Conservation (phyloP, 2,329 filamentous ascomycete species). For the Sporothrix inflata region DNA sequence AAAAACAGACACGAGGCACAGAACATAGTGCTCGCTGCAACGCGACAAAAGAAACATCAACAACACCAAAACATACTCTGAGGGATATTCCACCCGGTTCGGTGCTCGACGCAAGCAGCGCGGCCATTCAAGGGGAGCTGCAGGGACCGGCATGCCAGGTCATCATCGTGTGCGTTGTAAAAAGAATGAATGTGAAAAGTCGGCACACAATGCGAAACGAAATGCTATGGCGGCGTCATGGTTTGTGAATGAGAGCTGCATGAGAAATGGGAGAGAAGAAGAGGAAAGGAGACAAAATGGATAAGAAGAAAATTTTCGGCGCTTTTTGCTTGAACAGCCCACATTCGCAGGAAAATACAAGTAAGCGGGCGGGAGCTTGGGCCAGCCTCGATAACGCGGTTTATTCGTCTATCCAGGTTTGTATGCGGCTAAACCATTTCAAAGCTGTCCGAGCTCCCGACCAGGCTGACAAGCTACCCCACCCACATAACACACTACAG, state of each 20-base stretch:
- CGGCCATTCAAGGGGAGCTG: slow-evolving; percentile 30
- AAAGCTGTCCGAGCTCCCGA: not conserved
- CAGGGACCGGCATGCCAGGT: not conserved
- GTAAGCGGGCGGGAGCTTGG: not conserved
- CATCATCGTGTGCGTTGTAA: not conserved
- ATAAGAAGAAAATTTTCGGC: slow-evolving; percentile 10
- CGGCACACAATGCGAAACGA: not conserved
- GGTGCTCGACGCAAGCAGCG: slow-evolving; percentile 16
- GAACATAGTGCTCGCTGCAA: not conserved
- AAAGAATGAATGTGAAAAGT: not conserved
- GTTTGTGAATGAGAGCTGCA: not conserved
- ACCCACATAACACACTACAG: no score
- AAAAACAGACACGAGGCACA: not conserved
- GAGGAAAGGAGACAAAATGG: not conserved
- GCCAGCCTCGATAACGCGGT: not conserved
- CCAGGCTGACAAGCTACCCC: slow-evolving; percentile 9
- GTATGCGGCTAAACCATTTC: not conserved
- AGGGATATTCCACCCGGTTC: slow-evolving; percentile 37
- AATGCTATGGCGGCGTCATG: slow-evolving; percentile 11
- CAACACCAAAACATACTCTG: slow-evolving; percentile 36
- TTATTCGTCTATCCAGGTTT: not conserved
- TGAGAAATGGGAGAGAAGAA: not conserved
- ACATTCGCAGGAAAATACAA: not conserved
- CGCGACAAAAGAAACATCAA: not conserved
- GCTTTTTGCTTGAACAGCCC: not conserved